Evolutionary conservation across 805 yeast genomes (phyloP).

Genomic region (Middelhovenomyces tepae): DNA sequence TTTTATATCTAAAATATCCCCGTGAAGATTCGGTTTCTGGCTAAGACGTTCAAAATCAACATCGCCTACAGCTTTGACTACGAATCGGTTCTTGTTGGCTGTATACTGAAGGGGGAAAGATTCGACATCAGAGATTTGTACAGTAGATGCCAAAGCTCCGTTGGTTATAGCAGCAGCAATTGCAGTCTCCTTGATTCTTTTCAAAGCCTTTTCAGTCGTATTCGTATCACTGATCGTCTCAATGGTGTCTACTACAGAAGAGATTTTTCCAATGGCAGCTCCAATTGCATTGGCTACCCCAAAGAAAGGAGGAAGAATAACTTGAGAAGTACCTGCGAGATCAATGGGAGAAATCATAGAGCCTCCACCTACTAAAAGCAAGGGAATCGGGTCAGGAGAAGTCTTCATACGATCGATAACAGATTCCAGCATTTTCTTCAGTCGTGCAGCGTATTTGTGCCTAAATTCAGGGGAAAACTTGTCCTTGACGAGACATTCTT

Average conservation of each 20-base stretch:
- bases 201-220: constrained; percentile 18
- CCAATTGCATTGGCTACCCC: constrained; percentile 45
- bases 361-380: constrained; percentile 43
- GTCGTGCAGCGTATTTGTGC: constrained; percentile 12
- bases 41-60: constrained; percentile 34
- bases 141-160: constrained; percentile 23
- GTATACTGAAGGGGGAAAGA: constrained; percentile 29
- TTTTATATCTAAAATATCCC: constrained; percentile 9
- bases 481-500: constrained; percentile 16
- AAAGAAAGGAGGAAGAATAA: constrained; percentile 34
- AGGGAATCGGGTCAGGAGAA: constrained; percentile 35
- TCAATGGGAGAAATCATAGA: constrained; percentile 36
- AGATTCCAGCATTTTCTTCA: constrained; percentile 29
- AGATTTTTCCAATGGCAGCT: constrained; percentile 40
- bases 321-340: constrained; percentile 35
- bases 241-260: constrained; percentile 25
- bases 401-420: constrained; percentile 40
- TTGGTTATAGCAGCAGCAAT: constrained; percentile 17
- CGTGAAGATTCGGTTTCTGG: too few relatives aligned
- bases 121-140: constrained; percentile 23
- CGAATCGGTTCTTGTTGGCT: constrained; percentile 14
- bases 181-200: constrained; percentile 17
- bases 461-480: constrained; percentile 13
- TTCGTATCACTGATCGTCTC: constrained; percentile 15
- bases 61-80: constrained; percentile 32